Evolutionary conservation across 768 basidiomycete species (phyloP).

Genomic region (Kwoniella shandongensis): DNA sequence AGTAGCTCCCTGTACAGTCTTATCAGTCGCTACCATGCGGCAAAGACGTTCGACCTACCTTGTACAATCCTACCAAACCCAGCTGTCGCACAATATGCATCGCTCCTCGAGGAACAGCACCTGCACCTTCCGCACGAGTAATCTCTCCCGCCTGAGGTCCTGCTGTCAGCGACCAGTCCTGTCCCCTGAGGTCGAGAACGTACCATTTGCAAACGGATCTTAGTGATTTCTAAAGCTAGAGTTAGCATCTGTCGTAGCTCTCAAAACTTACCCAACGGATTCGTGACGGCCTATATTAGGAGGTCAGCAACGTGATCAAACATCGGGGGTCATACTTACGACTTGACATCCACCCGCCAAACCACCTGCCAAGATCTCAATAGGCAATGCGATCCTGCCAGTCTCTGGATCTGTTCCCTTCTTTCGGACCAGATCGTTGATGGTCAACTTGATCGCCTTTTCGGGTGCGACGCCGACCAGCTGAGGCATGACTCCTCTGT

Average conservation of each 20-base stretch:
- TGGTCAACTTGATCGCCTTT: conserved; percentile 89
- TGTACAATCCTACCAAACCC: conserved; percentile 88
- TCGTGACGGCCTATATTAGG: conserved; percentile 69
- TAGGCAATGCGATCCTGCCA: conserved; percentile 82
- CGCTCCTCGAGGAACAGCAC: conserved; percentile 70
- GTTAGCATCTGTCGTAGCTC: not conserved
- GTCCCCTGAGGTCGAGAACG: conserved; percentile 52
- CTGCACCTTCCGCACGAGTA: conserved; percentile 75
- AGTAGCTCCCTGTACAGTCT: conserved; percentile 63
- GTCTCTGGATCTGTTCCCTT: conserved; percentile 91
- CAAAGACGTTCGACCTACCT: conserved; percentile 36
- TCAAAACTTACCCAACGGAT: conserved; percentile 64
- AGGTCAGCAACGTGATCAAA: not conserved
- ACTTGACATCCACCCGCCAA: conserved; percentile 96
- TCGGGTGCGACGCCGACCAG: conserved; percentile 63
- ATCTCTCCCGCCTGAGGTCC: conserved; percentile 66
- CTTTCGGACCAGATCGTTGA: conserved; percentile 85
- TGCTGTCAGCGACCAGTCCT: not conserved
- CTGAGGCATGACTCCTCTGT: conserved; percentile 92
- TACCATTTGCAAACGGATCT: conserved; percentile 59
- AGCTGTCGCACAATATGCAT: conserved; percentile 89
- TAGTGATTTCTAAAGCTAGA: conserved; percentile 39
- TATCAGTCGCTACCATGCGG: not conserved
- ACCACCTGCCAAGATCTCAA: conserved; percentile 91
- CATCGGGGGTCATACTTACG: conserved; percentile 60